Percentiles rank a stretch among this genome's conserved stretches.
phyloP scores from a whole-genome alignment of 331 rosid species.

The Saraca asoca region DNA sequence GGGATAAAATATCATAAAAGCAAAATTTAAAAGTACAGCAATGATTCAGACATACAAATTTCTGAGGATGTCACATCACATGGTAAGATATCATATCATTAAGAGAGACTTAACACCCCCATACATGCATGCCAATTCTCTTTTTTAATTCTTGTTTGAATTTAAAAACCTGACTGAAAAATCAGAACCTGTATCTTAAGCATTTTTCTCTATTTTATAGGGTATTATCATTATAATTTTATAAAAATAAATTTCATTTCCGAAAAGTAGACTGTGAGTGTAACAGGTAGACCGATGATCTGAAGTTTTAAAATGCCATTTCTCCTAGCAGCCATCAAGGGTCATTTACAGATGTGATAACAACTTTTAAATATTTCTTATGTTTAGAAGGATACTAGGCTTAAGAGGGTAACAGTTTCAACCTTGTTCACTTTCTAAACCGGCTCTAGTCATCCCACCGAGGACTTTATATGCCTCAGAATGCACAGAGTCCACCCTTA shows the following conservation, averaged over 20 bases:
- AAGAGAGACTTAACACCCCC: background rate
- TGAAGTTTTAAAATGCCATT: no score
- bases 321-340: no score
- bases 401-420: constrained; percentile 24
- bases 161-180: background rate
- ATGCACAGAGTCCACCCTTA: constrained; percentile 93
- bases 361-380: no score
- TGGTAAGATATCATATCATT: background rate
- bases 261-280: background rate
- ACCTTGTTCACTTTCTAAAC: constrained; percentile 85
- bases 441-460: constrained; percentile 95
- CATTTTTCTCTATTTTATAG: background rate
- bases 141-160: background rate
- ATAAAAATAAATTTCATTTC: no score
- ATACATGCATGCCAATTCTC: background rate
- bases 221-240: no score
- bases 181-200: background rate
- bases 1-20: constrained; percentile 20
- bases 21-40: constrained; percentile 12
- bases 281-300: background rate
- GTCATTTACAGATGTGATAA: no score
- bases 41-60: constrained; percentile 6
- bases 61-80: background rate
- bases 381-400: background rate
- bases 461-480: constrained; percentile 98